Conservation (phyloP, 1,139 yeast genomes). For the Diutina sp. region DNA sequence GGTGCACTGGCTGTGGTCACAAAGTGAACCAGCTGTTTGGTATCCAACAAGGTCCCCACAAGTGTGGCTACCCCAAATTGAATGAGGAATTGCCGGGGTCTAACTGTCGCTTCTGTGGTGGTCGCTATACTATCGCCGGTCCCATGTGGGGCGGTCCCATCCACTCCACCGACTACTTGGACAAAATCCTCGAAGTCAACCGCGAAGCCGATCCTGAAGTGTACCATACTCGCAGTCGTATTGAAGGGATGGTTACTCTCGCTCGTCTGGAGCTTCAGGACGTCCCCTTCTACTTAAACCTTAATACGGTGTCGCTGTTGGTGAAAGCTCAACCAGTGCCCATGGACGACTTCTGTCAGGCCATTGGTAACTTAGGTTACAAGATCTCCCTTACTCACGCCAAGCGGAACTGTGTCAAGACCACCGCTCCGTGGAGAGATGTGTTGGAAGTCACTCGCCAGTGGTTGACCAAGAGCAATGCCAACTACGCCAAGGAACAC, state of each 20-base stretch:
- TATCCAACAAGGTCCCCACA: not conserved
- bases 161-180: slow-evolving; percentile 57
- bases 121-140: slow-evolving; percentile 69
- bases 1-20: slow-evolving; percentile 83
- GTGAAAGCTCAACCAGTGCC: slow-evolving; percentile 81
- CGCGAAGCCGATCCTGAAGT: slow-evolving; percentile 24
- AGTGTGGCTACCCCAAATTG: not conserved
- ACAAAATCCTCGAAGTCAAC: slow-evolving; percentile 46
- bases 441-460: slow-evolving; percentile 61
- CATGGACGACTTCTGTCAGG: slow-evolving; percentile 56
- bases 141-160: slow-evolving; percentile 91
- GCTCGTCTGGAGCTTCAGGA: slow-evolving; percentile 57
- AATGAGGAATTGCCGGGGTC: slow-evolving; percentile 7
- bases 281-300: slow-evolving; percentile 70
- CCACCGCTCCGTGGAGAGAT: slow-evolving; percentile 76
- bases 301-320: slow-evolving; percentile 63
- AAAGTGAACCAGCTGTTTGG: slow-evolving; percentile 67
- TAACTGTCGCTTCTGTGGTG: slow-evolving; percentile 59
- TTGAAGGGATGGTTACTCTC: slow-evolving; percentile 82
- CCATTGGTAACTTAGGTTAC: slow-evolving; percentile 78
- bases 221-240: slow-evolving; percentile 72
- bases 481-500: slow-evolving; percentile 11
- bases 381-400: slow-evolving; percentile 82
- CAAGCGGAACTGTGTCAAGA: slow-evolving; percentile 72
- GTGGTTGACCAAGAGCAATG: slow-evolving; percentile 43